phyloP scores from a whole-genome alignment of 208 protist species.

The Crithidia acanthocephali region DNA sequence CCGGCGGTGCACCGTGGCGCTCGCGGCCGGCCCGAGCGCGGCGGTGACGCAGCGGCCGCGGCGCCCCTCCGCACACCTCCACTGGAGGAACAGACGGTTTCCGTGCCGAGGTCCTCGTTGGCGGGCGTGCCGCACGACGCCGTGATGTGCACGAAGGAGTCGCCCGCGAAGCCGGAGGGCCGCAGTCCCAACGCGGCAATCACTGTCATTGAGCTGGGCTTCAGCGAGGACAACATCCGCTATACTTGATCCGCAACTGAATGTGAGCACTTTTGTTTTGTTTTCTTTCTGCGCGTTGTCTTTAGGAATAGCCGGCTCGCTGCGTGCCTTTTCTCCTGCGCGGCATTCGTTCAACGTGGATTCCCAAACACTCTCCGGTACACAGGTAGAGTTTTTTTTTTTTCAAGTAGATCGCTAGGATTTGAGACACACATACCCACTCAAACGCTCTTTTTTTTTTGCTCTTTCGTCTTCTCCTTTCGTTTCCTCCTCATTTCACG shows the following conservation, averaged over 20 bases:
- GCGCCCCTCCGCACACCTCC: not conserved
- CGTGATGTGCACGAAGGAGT: not conserved
- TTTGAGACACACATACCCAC: too few relatives aligned
- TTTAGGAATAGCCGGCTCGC: too few relatives aligned
- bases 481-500: too few relatives aligned
- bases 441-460: too few relatives aligned
- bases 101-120: not conserved
- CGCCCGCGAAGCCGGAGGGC: not conserved
- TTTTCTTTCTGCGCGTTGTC: not conserved
- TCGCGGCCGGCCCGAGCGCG: slow-evolving; percentile 1
- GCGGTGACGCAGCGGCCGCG: not conserved
- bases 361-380: not conserved
- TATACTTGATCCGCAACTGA: not conserved
- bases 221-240: slow-evolving; percentile 12
- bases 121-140: not conserved
- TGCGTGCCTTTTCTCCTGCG: too few relatives aligned
- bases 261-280: too few relatives aligned
- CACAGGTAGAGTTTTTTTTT: not conserved
- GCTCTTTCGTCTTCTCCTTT: too few relatives aligned
- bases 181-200: slow-evolving; percentile 10
- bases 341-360: not conserved
- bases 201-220: slow-evolving; percentile 27
- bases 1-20: not conserved
- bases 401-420: not conserved
- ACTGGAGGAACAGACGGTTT: not conserved